phyloP scores from a whole-genome alignment of 2,329 filamentous ascomycete species.

The Passalora sequoiae region DNA sequence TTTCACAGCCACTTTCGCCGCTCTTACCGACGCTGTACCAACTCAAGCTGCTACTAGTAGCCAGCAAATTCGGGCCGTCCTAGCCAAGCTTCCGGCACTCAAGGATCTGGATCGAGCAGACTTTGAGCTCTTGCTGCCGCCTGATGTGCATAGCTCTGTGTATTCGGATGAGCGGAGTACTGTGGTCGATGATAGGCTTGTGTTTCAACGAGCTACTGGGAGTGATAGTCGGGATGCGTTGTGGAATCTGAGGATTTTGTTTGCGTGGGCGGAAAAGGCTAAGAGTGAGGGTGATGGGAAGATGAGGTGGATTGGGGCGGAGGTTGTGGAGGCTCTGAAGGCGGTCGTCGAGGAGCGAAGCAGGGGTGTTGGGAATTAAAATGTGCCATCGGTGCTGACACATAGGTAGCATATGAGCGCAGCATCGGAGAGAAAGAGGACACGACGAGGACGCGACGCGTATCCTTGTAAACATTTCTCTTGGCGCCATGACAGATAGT shows the following conservation, averaged over 20 bases:
- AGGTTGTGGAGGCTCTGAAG: slow-evolving; percentile 52
- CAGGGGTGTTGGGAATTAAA: slow-evolving; percentile 8
- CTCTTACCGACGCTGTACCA: slow-evolving; percentile 58
- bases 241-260: slow-evolving; percentile 59
- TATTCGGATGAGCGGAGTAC: slow-evolving; percentile 53
- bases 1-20: slow-evolving; percentile 70
- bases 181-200: slow-evolving; percentile 66
- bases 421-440: no score
- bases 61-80: slow-evolving; percentile 61
- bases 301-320: slow-evolving; percentile 51
- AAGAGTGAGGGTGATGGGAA: slow-evolving; percentile 34
- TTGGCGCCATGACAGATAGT: no score
- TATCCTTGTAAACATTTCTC: no score
- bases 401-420: no score
- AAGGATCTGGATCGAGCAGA: slow-evolving; percentile 59
- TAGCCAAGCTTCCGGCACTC: slow-evolving; percentile 60
- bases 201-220: slow-evolving; percentile 45
- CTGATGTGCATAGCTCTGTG: slow-evolving; percentile 37
- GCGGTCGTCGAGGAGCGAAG: slow-evolving; percentile 44
- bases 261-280: slow-evolving; percentile 58
- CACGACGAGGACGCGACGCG: no score
- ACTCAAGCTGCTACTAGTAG: slow-evolving; percentile 6
- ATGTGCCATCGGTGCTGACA: not conserved
- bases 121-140: slow-evolving; percentile 41
- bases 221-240: slow-evolving; percentile 53